Percentiles rank a stretch among this genome's conserved stretches.
Evolutionary conservation across 2,329 filamentous ascomycete species (phyloP).

Genomic region (Hypoxylon sp.): DNA sequence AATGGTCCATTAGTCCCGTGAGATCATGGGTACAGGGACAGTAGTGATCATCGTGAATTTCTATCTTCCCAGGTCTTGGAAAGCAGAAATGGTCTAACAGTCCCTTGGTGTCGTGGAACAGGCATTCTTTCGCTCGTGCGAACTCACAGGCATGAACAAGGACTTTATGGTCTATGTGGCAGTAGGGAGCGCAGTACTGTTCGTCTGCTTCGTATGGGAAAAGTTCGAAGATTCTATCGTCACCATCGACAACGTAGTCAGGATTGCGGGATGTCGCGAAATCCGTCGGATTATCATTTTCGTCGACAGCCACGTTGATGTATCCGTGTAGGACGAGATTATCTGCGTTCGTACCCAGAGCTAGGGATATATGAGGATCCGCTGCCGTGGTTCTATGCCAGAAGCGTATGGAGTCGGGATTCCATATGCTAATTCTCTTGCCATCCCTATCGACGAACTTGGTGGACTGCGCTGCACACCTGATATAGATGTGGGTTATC

Average conservation of each 20-base stretch:
- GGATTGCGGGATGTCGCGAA: constrained; percentile 12
- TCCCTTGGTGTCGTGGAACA: constrained; percentile 11
- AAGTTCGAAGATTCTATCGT: constrained; percentile 32
- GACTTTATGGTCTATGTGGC: constrained; percentile 4
- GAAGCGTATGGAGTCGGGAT: constrained; percentile 30
- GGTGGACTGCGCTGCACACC: constrained; percentile 15
- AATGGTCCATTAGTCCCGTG: constrained; percentile 26
- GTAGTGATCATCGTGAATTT: constrained; percentile 27
- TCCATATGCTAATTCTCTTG: constrained; percentile 27
- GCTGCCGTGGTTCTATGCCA: not conserved
- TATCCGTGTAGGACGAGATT: constrained; percentile 33
- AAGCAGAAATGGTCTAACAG: constrained; percentile 31
- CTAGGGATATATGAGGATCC: constrained; percentile 30
- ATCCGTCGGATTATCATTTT: constrained; percentile 15
- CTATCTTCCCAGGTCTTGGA: constrained; percentile 20
- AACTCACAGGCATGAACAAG: constrained; percentile 11
- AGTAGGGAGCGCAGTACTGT: constrained; percentile 33
- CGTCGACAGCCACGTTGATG: constrained; percentile 24
- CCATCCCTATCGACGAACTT: constrained; percentile 35
- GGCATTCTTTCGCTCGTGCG: constrained; percentile 11
- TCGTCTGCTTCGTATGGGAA: constrained; percentile 17
- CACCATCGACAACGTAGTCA: constrained; percentile 15
- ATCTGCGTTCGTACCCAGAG: constrained; percentile 25
- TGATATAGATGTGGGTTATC: constrained; percentile 39
- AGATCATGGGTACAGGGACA: constrained; percentile 28